Percentiles rank a stretch among this genome's conserved stretches.
These are phyloP conservation scores for Cladosporium austrohemisphaericum DNA, from an alignment of 2,329 filamentous ascomycete genomes.

Conservation along the genomic window DNA sequence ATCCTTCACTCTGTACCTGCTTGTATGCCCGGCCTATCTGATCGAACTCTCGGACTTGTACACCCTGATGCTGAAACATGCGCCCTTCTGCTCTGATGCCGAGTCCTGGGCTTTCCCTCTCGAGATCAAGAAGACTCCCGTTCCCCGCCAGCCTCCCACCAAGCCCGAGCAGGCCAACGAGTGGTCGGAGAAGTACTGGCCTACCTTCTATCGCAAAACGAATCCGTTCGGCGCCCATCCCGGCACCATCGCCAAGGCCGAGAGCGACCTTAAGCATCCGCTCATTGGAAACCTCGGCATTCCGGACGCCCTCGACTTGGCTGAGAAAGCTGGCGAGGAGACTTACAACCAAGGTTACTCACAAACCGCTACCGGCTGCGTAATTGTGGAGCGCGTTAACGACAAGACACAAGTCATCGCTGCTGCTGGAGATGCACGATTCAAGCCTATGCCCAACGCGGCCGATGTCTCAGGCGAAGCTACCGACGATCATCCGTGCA, in stretches of 20 bases:
- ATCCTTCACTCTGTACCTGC: conserved; percentile 45
- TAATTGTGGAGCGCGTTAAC: conserved; percentile 63
- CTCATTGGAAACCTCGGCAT: conserved; percentile 47
- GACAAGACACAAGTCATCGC: conserved; percentile 58
- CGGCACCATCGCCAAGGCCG: conserved; percentile 65
- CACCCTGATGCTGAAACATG: conserved; percentile 34
- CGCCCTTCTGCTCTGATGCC: conserved; percentile 38
- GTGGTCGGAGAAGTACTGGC: conserved; percentile 78
- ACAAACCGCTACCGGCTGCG: conserved; percentile 69
- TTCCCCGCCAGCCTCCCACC: conserved; percentile 70
- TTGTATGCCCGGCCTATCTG: conserved; percentile 48
- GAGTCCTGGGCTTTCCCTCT: conserved; percentile 40
- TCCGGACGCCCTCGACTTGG: conserved; percentile 58
- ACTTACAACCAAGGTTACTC: conserved; percentile 52
- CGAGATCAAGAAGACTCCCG: conserved; percentile 60
- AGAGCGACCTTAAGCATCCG: conserved; percentile 58
- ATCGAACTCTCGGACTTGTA: conserved; percentile 55
- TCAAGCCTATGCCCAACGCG: conserved; percentile 44
- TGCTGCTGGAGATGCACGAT: conserved; percentile 72
- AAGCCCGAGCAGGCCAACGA: conserved; percentile 69
- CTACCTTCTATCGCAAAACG: conserved; percentile 79
- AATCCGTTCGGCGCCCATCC: conserved; percentile 84
- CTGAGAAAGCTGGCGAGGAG: conserved; percentile 60
- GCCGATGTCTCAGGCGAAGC: conserved; percentile 31
- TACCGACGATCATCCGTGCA: conserved; percentile 26